phyloP scores from a whole-genome alignment of 169 alveolate genomes.

The Plasmodium berghei region DNA sequence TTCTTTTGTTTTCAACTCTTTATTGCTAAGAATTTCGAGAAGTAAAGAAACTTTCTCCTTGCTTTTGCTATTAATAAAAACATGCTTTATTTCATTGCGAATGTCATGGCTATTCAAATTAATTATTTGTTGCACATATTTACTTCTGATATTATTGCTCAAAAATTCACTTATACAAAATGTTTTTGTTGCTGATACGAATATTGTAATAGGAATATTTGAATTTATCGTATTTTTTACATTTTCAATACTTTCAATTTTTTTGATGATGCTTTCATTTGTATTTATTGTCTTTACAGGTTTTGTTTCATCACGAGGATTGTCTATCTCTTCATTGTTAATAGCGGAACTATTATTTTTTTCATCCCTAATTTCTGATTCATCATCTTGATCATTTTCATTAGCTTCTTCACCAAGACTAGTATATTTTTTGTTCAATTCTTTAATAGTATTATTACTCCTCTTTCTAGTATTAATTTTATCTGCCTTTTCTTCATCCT shows the following conservation, averaged over 20 bases:
- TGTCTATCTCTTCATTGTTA: not conserved
- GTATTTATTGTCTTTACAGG: not conserved
- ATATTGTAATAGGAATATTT: conserved; percentile 65
- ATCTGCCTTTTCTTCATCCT: not conserved
- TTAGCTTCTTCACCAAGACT: not conserved
- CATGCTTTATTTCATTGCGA: conserved; percentile 47
- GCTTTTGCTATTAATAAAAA: conserved; percentile 75
- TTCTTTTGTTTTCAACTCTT: not conserved
- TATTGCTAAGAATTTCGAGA: conserved; percentile 39
- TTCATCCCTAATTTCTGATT: not conserved
- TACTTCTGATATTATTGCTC: conserved; percentile 61
- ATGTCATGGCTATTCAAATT: conserved; percentile 59
- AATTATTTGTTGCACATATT: conserved; percentile 62
- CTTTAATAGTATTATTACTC: not conserved
- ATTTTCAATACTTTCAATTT: conserved; percentile 26
- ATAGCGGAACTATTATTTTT: not conserved
- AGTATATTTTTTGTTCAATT: not conserved
- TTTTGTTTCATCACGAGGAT: not conserved
- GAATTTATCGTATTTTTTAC: conserved; percentile 47
- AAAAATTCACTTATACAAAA: conserved; percentile 61
- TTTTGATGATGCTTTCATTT: not conserved
- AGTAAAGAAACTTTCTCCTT: conserved; percentile 65
- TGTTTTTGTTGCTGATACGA: conserved; percentile 75
- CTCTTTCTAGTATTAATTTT: not conserved
- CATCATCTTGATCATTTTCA: not conserved